Base-by-base conservation (phyloP, 1,284 basidiomycete genomes). In the Cutaneotrichosporon sp. region DNA sequence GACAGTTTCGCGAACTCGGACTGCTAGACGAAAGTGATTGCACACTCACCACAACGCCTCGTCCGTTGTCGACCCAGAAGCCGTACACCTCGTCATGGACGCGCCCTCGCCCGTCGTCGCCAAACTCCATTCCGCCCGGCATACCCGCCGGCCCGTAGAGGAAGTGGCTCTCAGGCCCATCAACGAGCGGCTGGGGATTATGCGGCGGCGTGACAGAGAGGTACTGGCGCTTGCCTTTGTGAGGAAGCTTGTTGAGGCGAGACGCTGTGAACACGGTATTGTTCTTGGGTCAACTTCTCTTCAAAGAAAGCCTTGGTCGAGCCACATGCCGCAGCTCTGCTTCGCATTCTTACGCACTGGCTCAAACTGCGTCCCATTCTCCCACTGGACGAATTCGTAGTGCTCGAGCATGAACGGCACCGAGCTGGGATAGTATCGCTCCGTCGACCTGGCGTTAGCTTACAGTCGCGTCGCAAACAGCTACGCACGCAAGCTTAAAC, bases 341-440 rank as follows among this genome's bases (percentile, higher is more conserved):
- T 38, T 58, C 13, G 18, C 51, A 71, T 60, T 36, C 72, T 71
- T 4, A 56, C 51, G 30, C 31, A 53, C 51, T 18, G 51, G 51
- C 31, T 53, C 51, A 53, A 32, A 42, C 38, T 36, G 8, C 32
- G 49, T 30, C 7, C 47, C 55, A 3, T 40, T 42, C 52, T 34
- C 34, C n/a, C 49, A 52, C 22, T 36, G 11, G 13, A 59, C 56
- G 61, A 67, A 73, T 40, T 58, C 67, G 53, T 74, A 80, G 46
- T 74, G 73, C 13, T 73, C 69, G 18, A 80, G 59, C 78, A 80
- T 78, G 62, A 73, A 80, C 32, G 77, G 69, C 38, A 80, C 71
- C 11, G 75, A 74, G 46, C 71, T 72, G 10, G 78, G 78, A 50
- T 70, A 80, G 66, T 70, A 80, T n/a, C 61, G 64, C 58, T 80